These are phyloP conservation scores for Crassisporium funariophilum DNA, from an alignment of 768 basidiomycete species.

Conservation along the genomic window DNA sequence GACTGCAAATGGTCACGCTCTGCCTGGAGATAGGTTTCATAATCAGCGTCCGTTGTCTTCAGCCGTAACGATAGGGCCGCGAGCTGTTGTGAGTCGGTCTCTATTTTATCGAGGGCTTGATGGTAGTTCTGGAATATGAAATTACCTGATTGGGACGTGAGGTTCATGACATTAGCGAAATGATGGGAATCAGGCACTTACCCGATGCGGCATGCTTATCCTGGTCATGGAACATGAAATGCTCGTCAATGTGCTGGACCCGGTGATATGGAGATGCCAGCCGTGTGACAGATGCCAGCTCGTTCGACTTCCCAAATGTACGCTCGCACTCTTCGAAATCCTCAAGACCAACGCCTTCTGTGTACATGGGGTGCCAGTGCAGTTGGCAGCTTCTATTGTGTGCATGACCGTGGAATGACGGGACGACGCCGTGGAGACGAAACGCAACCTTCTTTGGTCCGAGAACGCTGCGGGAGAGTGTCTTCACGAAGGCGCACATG, in stretches of 20 bases:
- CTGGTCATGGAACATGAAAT: constrained; percentile 6
- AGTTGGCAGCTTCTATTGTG: constrained; percentile 31
- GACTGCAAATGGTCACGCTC: background rate
- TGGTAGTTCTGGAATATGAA: constrained; percentile 12
- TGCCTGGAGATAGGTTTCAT: background rate
- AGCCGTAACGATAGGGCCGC: background rate
- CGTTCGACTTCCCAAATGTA: constrained; percentile 28
- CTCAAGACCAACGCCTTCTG: constrained; percentile 30
- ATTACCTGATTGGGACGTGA: background rate
- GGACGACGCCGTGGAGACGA: constrained; percentile 13
- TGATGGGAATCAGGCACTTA: background rate
- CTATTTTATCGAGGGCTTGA: constrained; percentile 8
- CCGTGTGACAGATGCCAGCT: constrained; percentile 22
- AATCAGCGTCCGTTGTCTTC: background rate
- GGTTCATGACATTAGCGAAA: too few species aligned
- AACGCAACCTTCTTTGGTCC: constrained; percentile 10
- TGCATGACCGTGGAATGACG: constrained; percentile 27
- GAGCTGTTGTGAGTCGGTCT: background rate
- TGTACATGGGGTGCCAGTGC: constrained; percentile 20
- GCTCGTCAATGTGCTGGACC: constrained; percentile 10
- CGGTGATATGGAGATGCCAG: constrained; percentile 5
- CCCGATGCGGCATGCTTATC: constrained; percentile 10
- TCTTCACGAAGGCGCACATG: constrained; percentile 27
- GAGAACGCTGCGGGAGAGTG: constrained; percentile 20
- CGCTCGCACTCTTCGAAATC: constrained; percentile 32